Conservation (phyloP, 768 basidiomycete species). For the Termitomyces sp. region DNA sequence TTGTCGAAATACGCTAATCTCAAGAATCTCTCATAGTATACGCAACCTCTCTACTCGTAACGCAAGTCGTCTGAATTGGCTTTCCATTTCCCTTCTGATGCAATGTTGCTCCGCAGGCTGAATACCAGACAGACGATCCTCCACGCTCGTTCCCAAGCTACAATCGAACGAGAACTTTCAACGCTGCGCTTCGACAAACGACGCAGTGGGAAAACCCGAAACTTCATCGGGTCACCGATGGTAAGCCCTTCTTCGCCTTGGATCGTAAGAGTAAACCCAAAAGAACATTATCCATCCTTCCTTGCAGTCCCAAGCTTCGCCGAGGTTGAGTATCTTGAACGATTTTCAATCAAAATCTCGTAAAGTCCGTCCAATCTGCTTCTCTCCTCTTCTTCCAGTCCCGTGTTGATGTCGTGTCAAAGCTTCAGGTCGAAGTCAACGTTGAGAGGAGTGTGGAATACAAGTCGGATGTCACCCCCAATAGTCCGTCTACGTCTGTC, state of each 20-base stretch:
- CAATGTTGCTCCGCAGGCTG: conserved; percentile 5
- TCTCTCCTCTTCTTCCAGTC: background rate
- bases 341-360: background rate
- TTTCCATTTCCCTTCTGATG: background rate
- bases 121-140: conserved; percentile 20
- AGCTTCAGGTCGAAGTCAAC: conserved; percentile 9
- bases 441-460: conserved; percentile 12
- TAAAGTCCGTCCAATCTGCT: background rate
- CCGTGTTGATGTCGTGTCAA: background rate
- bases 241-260: background rate
- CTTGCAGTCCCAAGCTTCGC: background rate
- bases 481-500: background rate
- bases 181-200: conserved; percentile 4
- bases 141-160: conserved; percentile 7
- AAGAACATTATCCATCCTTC: background rate
- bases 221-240: background rate
- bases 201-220: background rate
- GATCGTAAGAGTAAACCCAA: background rate
- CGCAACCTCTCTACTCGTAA: conserved; percentile 11
- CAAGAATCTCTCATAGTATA: conserved; percentile 13
- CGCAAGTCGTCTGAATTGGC: background rate
- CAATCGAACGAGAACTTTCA: conserved; percentile 4
- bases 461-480: background rate
- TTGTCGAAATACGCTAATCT: background rate
- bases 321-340: background rate